A percentile compares a stretch with the other conserved stretches of the same genome.
Evolutionary conservation across 257 asterid species (phyloP).

Genomic region (Primulina huaijiensis): DNA sequence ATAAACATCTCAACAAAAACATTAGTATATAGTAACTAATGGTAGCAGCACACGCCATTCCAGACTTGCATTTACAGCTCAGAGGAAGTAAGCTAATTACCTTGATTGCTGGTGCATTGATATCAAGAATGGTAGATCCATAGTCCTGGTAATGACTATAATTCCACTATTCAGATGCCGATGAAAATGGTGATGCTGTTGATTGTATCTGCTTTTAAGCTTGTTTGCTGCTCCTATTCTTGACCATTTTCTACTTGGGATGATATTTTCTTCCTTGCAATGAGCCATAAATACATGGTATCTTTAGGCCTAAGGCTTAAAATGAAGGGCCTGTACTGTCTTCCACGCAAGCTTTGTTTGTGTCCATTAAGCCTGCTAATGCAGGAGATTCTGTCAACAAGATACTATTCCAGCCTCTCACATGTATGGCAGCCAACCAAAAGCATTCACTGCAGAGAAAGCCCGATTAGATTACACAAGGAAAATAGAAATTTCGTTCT

Average conservation of each 20-base stretch:
- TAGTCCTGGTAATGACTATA: conserved; percentile 38
- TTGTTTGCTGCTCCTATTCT: conserved; percentile 39
- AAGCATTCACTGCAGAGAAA: conserved; percentile 36
- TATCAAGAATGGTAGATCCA: conserved; percentile 40
- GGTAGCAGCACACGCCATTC: conserved; percentile 43
- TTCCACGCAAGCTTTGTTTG: conserved; percentile 32
- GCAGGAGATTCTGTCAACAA: conserved; percentile 37
- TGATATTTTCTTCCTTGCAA: conserved; percentile 43
- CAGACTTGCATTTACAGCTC: conserved; percentile 58
- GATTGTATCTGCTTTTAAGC: conserved; percentile 34
- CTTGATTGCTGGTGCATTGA: conserved; percentile 45
- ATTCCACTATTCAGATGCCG: conserved; percentile 36
- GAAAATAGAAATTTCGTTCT: not conserved
- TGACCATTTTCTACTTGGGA: conserved; percentile 41
- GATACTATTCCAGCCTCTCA: conserved; percentile 42
- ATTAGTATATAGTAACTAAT: conserved; percentile 24
- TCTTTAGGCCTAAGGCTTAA: conserved; percentile 37
- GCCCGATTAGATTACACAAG: conserved; percentile 22
- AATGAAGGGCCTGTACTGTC: conserved; percentile 37
- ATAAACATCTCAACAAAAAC: conserved; percentile 26
- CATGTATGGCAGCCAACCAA: conserved; percentile 45
- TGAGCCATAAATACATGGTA: conserved; percentile 49
- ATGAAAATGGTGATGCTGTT: conserved; percentile 41
- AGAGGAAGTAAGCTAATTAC: conserved; percentile 36
- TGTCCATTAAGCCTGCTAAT: conserved; percentile 41